Base-by-base conservation (phyloP, 2,329 filamentous ascomycete species). In the Cryphonectria japonica region DNA sequence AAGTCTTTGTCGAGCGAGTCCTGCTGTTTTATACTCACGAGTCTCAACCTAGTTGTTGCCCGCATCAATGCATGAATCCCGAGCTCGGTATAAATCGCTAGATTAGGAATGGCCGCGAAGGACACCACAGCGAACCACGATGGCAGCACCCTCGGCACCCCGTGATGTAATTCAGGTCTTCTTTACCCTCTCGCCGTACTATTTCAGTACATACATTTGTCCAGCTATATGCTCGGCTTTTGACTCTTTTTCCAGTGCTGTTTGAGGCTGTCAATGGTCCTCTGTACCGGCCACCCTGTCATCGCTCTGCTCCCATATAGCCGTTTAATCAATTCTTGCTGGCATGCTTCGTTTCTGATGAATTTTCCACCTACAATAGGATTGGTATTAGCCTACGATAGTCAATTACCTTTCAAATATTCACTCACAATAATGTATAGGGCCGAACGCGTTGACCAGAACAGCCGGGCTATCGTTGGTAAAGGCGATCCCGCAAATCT, bases 391-490 rank as follows among this genome's bases (percentile, higher is more conserved):
- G 19, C 9, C 7, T 26, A 7, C 3, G 9, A 26, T 11, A 37
- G n/a, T 11, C 1, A 2, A n/a, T n/a, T 8, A 1, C 8, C 37
- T 2, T 13, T 13, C 19, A 2, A 34, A 0, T 26, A 2, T 5
- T 5, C 13, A 77, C 81, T 76, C 74, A 84, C 84, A 85, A 67
- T 82, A 85, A 1, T 81, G 78, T 39, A 85, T 84, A 19, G 84
- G 84, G 0, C 84, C 84, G 73, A 86, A 86, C 3, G 82, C 78
- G 71, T 86, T 86, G 4, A 86, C 82, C 6, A 84, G 76, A 2
- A 85, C 83, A 0, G 83, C 75, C 0, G 81, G 77, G 6, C 78
- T 81, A 7, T 81, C 80, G n/a, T 81, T 77, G 0, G 83, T 83
- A 63, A 85, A 83, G 0, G 84, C 81, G 16, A 85, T 78, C 1